phyloP scores from a whole-genome alignment of 352 stramenopile species.

The Phytophthora chlamydospora region DNA sequence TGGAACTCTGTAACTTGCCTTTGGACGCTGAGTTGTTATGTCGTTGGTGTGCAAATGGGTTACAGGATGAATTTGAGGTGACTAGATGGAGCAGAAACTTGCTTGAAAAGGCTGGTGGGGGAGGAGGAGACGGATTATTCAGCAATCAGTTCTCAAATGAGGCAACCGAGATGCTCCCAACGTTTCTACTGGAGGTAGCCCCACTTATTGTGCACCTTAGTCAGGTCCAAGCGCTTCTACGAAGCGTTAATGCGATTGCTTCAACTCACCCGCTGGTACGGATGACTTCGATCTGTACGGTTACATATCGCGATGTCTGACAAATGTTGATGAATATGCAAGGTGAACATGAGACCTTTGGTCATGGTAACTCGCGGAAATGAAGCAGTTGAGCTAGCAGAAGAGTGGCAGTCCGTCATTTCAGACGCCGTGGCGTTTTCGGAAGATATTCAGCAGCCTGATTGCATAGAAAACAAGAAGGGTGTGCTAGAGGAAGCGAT shows the following conservation, averaged over 20 bases:
- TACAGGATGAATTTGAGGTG: slow-evolving; percentile 53
- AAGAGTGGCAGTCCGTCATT: slow-evolving; percentile 30
- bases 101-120: slow-evolving; percentile 28
- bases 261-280: slow-evolving; percentile 31
- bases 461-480: slow-evolving; percentile 2
- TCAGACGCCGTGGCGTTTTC: slow-evolving; percentile 2
- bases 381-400: slow-evolving; percentile 23
- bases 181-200: slow-evolving; percentile 34
- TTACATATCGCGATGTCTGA: slow-evolving; percentile 8
- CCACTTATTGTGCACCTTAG: slow-evolving; percentile 38
- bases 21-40: slow-evolving; percentile 8
- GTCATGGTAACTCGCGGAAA: slow-evolving; percentile 12
- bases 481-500: background rate
- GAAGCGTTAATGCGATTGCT: slow-evolving; percentile 32
- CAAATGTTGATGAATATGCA: background rate
- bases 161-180: slow-evolving; percentile 40
- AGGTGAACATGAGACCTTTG: slow-evolving; percentile 31
- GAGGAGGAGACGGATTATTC: slow-evolving; percentile 43
- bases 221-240: slow-evolving; percentile 48
- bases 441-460: background rate
- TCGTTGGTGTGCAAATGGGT: slow-evolving; percentile 2
- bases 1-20: background rate
- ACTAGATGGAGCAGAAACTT: slow-evolving; percentile 49
- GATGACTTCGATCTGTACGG: background rate
- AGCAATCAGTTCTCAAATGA: slow-evolving; percentile 24